Evolutionary conservation across 768 basidiomycete species (phyloP).

Genomic region (Coprinopsis sp.): DNA sequence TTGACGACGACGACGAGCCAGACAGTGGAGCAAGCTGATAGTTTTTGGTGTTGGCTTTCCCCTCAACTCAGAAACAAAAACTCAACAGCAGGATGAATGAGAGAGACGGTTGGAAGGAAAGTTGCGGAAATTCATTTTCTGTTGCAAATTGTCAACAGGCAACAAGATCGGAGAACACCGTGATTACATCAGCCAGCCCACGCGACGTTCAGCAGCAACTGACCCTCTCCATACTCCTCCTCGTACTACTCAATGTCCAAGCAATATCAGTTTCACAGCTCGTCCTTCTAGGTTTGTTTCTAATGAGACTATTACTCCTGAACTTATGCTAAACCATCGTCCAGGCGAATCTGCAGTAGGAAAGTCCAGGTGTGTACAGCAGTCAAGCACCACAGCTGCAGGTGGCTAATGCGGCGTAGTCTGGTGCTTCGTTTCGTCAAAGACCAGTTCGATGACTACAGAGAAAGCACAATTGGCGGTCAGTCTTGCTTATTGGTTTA

Average conservation of each 20-base stretch:
- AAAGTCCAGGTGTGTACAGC: conserved; percentile 72
- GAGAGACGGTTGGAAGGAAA: too few species aligned
- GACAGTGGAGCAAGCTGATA: not conserved
- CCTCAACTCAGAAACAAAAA: conserved; percentile 9
- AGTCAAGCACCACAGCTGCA: conserved; percentile 18
- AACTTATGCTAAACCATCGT: too few species aligned
- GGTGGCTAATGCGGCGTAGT: conserved; percentile 41
- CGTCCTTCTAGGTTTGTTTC: conserved; percentile 82
- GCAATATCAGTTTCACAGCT: conserved; percentile 95
- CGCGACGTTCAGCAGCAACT: conserved; percentile 13
- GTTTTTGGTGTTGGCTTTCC: not conserved
- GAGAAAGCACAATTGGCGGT: conserved; percentile 94
- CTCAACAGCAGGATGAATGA: too few species aligned
- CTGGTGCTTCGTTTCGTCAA: conserved; percentile 95
- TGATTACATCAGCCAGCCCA: too few species aligned
- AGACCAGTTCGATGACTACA: conserved; percentile 92
- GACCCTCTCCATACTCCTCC: conserved; percentile 21
- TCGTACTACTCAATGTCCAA: conserved; percentile 65
- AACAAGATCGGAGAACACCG: conserved; percentile 30
- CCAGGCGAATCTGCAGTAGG: conserved; percentile 96
- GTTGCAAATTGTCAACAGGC: conserved; percentile 13
- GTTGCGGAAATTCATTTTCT: too few species aligned
- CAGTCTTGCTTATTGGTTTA: conserved; percentile 15
- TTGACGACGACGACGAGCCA: conserved; percentile 5
- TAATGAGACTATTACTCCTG: too few species aligned